phyloP scores from a whole-genome alignment of 768 basidiomycete species.

The Rhizopogon roseolus region DNA sequence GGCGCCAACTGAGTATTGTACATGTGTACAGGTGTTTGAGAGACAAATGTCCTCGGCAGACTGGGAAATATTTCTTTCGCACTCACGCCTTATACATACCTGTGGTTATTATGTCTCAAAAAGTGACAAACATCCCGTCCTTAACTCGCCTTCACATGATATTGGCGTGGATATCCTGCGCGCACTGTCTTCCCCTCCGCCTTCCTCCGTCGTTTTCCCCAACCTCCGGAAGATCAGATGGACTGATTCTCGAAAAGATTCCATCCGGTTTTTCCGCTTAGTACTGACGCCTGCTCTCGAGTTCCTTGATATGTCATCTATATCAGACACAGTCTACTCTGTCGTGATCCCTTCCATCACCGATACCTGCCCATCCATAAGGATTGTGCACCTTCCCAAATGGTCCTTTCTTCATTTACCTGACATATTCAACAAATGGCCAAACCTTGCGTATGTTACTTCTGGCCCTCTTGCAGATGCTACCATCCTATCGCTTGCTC shows the following conservation, averaged over 20 bases:
- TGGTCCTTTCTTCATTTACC: conserved; percentile 1
- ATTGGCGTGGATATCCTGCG: neutral
- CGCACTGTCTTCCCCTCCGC: neutral
- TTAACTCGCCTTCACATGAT: neutral
- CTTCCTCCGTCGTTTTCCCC: neutral
- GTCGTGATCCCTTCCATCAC: neutral
- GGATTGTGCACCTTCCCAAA: conserved; percentile 1
- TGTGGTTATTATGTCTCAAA: conserved; percentile 1
- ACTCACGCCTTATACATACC: neutral
- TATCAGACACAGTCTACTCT: neutral
- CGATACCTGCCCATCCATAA: neutral
- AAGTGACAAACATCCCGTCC: conserved; percentile 1
- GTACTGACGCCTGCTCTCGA: neutral
- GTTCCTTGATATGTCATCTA: conserved; percentile 2
- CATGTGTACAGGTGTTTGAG: neutral
- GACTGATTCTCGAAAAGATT: neutral
- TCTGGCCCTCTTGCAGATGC: neutral
- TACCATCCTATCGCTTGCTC: neutral
- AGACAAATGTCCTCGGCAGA: neutral
- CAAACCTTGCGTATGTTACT: neutral
- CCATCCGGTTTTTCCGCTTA: neutral
- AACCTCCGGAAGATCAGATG: neutral
- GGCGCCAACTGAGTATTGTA: neutral
- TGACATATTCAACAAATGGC: neutral
- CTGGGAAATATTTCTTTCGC: conserved; percentile 1